Evolutionary conservation across 345 rosid genomes (phyloP).

Genomic region (sweet orange (Citrus sinensis)): DNA sequence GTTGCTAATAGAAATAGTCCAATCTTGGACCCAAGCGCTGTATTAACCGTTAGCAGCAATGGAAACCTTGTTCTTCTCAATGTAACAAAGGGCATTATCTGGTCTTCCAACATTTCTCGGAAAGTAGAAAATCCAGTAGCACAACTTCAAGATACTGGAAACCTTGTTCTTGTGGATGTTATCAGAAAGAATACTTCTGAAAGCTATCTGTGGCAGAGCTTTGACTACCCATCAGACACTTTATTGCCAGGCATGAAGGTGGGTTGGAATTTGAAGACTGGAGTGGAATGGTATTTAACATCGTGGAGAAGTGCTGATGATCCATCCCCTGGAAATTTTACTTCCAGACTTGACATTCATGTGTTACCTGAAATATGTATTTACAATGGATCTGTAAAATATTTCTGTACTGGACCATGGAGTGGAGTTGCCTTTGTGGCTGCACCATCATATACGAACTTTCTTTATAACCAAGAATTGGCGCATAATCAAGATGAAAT

Average conservation of each 20-base stretch:
- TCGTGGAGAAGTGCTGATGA: constrained; percentile 41
- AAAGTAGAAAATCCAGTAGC: constrained; percentile 18
- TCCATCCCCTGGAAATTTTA: constrained; percentile 27
- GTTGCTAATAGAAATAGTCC: constrained; percentile 40
- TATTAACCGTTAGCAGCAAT: constrained; percentile 15
- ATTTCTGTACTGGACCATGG: constrained; percentile 35
- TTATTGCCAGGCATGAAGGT: constrained; percentile 33
- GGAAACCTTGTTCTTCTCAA: constrained; percentile 32
- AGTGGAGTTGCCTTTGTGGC: constrained; percentile 36
- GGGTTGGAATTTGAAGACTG: constrained; percentile 24
- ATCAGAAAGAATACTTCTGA: neutral
- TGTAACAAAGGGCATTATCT: constrained; percentile 2
- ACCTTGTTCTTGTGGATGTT: constrained; percentile 35
- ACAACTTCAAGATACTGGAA: constrained; percentile 42
- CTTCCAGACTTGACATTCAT: constrained; percentile 12
- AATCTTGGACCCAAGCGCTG: constrained; percentile 15
- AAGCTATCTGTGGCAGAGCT: constrained; percentile 43
- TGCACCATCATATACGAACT: neutral
- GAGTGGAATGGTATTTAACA: constrained; percentile 12
- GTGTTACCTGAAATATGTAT: constrained; percentile 26
- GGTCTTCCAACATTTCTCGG: constrained; percentile 31
- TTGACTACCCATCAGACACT: constrained; percentile 25
- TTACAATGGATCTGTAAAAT: neutral
- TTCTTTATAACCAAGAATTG: constrained; percentile 11
- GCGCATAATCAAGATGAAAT: neutral